Evolutionary conservation across 1,284 basidiomycete genomes (phyloP).

Genomic region (Cutaneotrichosporon sp.): DNA sequence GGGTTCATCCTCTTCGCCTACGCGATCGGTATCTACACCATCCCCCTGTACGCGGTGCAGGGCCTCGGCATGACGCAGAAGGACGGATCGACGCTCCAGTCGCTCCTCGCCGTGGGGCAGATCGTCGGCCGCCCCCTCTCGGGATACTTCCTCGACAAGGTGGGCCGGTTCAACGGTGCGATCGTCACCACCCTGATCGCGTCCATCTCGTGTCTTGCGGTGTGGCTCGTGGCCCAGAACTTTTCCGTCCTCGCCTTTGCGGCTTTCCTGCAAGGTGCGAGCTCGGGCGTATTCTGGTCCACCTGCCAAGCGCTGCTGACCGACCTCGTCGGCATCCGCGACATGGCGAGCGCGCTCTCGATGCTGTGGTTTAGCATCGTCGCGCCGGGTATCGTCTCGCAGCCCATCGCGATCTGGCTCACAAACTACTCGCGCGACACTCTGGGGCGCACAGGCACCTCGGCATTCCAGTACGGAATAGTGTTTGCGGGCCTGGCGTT

Average conservation of each 20-base stretch:
- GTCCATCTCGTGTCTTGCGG: constrained; percentile 51
- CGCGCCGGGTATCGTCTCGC: constrained; percentile 46
- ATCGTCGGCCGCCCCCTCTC: constrained; percentile 54
- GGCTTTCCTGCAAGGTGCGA: constrained; percentile 52
- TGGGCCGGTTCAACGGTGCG: constrained; percentile 54
- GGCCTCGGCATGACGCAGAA: constrained; percentile 53
- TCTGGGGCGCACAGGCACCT: constrained; percentile 38
- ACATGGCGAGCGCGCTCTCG: constrained; percentile 52
- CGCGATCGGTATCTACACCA: constrained; percentile 54
- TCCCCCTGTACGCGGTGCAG: constrained; percentile 53
- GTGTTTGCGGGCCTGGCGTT: constrained; percentile 52
- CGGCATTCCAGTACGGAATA: constrained; percentile 51
- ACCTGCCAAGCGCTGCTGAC: constrained; percentile 24
- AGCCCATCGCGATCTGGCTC: constrained; percentile 53
- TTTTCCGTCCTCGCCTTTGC: constrained; percentile 53
- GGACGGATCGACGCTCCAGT: constrained; percentile 53
- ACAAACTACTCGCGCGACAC: constrained; percentile 44
- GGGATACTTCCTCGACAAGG: constrained; percentile 50
- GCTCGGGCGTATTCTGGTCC: constrained; percentile 27
- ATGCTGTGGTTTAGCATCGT: constrained; percentile 53
- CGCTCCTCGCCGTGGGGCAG: constrained; percentile 54
- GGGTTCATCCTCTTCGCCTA: constrained; percentile 47
- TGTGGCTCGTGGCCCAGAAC: constrained; percentile 54
- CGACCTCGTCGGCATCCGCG: constrained; percentile 44
- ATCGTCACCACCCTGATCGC: constrained; percentile 50